Percentiles rank a stretch among this genome's conserved stretches.
Evolutionary conservation across 371 early-diverging fungal genomes (phyloP).

Genomic region (Mucor lusitanicus): DNA sequence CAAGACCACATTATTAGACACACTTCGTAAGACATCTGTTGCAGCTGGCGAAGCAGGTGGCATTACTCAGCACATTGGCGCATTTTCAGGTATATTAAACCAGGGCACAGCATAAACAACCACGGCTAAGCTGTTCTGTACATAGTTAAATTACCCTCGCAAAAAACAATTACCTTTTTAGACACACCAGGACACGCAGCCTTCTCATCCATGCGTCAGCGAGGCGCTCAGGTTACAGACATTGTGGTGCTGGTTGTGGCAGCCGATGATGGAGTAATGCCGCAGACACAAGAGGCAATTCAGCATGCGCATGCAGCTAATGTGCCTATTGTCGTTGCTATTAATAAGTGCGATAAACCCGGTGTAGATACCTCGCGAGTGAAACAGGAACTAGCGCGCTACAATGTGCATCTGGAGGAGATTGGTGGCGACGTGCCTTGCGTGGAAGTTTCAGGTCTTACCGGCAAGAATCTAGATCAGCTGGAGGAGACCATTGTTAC

Average conservation of each 20-base stretch:
- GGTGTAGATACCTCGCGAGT: conserved; percentile 74
- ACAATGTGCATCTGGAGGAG: conserved; percentile 90
- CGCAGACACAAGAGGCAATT: conserved; percentile 95
- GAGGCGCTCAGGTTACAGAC: conserved; percentile 93
- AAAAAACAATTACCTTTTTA: conserved; percentile 86
- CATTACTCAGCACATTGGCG: conserved; percentile 98
- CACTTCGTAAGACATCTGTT: conserved; percentile 87
- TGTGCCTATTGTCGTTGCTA: conserved; percentile 93
- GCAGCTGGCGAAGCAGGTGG: conserved; percentile 96
- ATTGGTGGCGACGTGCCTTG: conserved; percentile 92
- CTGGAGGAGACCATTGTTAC: conserved; percentile 89
- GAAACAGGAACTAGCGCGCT: conserved; percentile 75
- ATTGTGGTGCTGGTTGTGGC: conserved; percentile 96
- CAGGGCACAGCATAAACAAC: not conserved
- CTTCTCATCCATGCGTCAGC: conserved; percentile 90
- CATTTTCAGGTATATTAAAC: conserved; percentile 78
- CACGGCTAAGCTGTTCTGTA: conserved; percentile 3
- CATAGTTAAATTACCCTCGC: conserved; percentile 60
- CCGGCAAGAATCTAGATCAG: conserved; percentile 82
- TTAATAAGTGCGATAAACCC: conserved; percentile 96
- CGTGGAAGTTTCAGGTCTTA: conserved; percentile 88
- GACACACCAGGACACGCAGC: conserved; percentile 98
- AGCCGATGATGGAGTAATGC: conserved; percentile 98
- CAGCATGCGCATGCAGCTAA: conserved; percentile 86
- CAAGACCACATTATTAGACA: conserved; percentile 96